These are phyloP conservation scores for Vitis vinifera DNA, from an alignment of 164 flowering plant genomes.

Conservation along the genomic window DNA sequence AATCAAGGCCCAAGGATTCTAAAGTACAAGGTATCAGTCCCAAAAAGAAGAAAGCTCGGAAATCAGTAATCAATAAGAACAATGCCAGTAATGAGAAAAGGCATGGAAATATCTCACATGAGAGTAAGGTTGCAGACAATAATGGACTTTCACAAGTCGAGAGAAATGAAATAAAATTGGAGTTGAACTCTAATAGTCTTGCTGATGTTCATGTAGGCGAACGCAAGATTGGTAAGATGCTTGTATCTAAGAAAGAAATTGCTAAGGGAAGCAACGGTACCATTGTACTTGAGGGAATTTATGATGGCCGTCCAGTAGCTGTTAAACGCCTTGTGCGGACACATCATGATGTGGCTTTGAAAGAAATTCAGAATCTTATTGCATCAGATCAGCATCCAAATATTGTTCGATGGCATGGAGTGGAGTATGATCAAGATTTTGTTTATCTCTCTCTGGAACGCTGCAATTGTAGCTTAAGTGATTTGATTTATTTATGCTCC, in stretches of 20 bases:
- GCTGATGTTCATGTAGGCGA: constrained; percentile 31
- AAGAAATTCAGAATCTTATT: constrained; percentile 75
- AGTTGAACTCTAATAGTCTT: constrained; percentile 17
- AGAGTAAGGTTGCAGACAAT: constrained; percentile 18
- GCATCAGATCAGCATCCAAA: constrained; percentile 82
- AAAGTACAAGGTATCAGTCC: background rate
- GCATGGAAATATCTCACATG: constrained; percentile 14
- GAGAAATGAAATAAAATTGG: constrained; percentile 18
- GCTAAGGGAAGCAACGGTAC: constrained; percentile 93
- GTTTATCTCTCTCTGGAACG: constrained; percentile 75
- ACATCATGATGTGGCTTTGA: constrained; percentile 72
- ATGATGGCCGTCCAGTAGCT: constrained; percentile 74
- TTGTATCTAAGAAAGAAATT: constrained; percentile 58
- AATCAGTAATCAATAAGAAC: constrained; percentile 31
- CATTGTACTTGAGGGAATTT: constrained; percentile 66
- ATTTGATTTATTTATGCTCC: constrained; percentile 44
- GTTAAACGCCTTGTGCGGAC: constrained; percentile 74
- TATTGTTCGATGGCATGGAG: constrained; percentile 76
- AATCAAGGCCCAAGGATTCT: constrained; percentile 9
- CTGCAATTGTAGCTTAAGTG: constrained; percentile 68
- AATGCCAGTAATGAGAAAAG: constrained; percentile 18
- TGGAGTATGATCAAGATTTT: constrained; percentile 70
- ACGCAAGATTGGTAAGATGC: constrained; percentile 58
- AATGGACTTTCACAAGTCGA: constrained; percentile 9
- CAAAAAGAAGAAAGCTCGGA: constrained; percentile 56